Percentiles rank a stretch among this genome's conserved stretches.
phyloP scores from a whole-genome alignment of 331 rosid species.

The Malus hybrid region DNA sequence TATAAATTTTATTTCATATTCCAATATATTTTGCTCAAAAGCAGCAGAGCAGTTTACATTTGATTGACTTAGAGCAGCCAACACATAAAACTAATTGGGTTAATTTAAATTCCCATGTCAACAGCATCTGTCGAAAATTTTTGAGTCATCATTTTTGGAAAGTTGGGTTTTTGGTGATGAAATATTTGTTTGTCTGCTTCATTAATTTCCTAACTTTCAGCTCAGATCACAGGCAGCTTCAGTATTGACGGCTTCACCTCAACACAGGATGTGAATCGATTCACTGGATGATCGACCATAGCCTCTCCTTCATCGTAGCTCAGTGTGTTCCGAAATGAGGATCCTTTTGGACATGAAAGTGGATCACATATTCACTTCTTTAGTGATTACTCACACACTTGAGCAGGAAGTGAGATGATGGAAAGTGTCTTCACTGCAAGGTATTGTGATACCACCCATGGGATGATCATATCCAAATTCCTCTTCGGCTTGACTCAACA shows the following conservation, averaged over 20 bases:
- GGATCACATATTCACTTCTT: neutral
- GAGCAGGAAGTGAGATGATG: slow-evolving; percentile 7
- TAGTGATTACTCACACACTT: neutral
- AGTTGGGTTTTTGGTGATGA: neutral
- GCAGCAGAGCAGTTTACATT: no score
- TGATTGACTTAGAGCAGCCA: no score
- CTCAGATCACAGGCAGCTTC: neutral
- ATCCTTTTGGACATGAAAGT: neutral
- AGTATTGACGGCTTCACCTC: neutral
- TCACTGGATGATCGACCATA: neutral
- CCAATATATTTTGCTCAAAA: no score
- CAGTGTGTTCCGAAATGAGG: neutral
- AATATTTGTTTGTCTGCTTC: neutral
- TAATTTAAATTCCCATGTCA: no score
- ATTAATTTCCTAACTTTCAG: neutral
- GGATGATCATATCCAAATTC: no score
- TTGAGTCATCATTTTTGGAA: no score
- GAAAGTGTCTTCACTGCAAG: neutral
- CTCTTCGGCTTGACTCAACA: neutral
- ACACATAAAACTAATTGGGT: no score
- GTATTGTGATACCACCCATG: slow-evolving; percentile 5
- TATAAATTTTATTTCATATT: no score
- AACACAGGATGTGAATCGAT: neutral
- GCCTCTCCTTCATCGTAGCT: neutral
- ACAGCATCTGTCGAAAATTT: no score